phyloP scores from a whole-genome alignment of 2,329 filamentous ascomycete genomes.

The Cytospora leucostoma region DNA sequence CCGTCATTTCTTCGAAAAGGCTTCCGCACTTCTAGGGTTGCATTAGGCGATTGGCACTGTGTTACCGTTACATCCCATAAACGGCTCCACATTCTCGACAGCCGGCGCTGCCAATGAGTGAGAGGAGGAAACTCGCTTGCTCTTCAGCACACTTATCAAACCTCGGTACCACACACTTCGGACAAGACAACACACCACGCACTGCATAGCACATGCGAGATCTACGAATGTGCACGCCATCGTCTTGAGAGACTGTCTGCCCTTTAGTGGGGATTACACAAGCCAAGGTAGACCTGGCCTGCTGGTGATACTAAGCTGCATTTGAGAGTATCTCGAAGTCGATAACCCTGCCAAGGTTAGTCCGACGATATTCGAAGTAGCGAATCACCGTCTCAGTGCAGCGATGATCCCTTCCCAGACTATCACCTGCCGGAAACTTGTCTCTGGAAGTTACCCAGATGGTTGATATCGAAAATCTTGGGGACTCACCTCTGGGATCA shows the following conservation, averaged over 20 bases:
- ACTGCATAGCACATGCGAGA: conserved; percentile 8
- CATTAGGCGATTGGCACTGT: conserved; percentile 17
- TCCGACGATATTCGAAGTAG: conserved; percentile 16
- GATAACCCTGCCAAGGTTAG: conserved; percentile 11
- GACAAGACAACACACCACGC: not conserved
- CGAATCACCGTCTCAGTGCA: conserved; percentile 15
- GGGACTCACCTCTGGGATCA: conserved; percentile 29
- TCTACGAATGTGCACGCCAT: conserved; percentile 8
- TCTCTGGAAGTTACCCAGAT: conserved; percentile 6
- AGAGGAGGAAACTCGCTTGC: conserved; percentile 44
- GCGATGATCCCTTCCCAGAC: conserved; percentile 19
- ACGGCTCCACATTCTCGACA: conserved; percentile 27
- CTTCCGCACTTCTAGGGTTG: conserved; percentile 7
- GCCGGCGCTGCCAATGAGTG: conserved; percentile 6
- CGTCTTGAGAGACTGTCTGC: not conserved
- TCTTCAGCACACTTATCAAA: conserved; percentile 40
- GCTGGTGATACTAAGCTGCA: not conserved
- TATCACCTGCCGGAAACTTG: conserved; percentile 21
- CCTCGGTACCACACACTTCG: conserved; percentile 3
- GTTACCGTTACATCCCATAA: conserved; percentile 16
- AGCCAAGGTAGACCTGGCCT: not conserved
- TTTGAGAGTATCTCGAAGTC: not conserved
- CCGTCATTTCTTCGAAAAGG: not conserved
- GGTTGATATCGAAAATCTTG: conserved; percentile 28
- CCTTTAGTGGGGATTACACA: not conserved